These are phyloP conservation scores for Blastocystis sp. DNA, from an alignment of 352 stramenopile species.

Conservation along the genomic window DNA sequence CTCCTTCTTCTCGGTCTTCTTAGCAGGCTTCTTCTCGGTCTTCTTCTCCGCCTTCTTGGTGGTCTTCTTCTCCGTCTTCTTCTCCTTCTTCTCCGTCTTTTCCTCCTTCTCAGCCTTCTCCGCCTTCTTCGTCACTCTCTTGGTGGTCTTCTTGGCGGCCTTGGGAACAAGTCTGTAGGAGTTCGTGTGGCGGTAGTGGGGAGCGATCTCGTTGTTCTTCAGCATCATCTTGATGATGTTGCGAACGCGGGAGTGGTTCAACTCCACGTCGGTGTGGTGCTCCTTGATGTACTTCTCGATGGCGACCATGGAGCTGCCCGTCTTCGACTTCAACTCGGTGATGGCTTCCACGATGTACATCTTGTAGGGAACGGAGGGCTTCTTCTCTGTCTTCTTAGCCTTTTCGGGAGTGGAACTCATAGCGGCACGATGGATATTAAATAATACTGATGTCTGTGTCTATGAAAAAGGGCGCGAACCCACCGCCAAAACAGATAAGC, in stretches of 20 bases:
- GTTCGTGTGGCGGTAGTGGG: slow-evolving; percentile 34
- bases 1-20: slow-evolving; percentile 73
- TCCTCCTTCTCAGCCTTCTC: slow-evolving; percentile 60
- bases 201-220: slow-evolving; percentile 31
- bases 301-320: slow-evolving; percentile 45
- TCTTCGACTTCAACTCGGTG: slow-evolving; percentile 19
- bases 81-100: slow-evolving; percentile 62
- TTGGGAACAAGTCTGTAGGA: slow-evolving; percentile 54
- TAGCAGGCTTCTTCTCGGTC: slow-evolving; percentile 30
- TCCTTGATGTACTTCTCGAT: slow-evolving; percentile 74
- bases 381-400: slow-evolving; percentile 55
- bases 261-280: slow-evolving; percentile 40
- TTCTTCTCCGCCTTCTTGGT: slow-evolving; percentile 63
- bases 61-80: slow-evolving; percentile 22
- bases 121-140: slow-evolving; percentile 24
- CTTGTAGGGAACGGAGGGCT: slow-evolving; percentile 65
- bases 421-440: background rate
- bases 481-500: background rate
- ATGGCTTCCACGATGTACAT: slow-evolving; percentile 58
- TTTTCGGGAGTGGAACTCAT: slow-evolving; percentile 15
- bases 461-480: background rate
- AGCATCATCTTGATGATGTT: slow-evolving; percentile 62
- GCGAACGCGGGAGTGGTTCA: slow-evolving; percentile 59
- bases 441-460: background rate
- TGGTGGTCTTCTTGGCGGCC: background rate